These are phyloP conservation scores for Trichosporon coremiiforme DNA, from an alignment of 1,284 basidiomycete species.

Conservation along the genomic window DNA sequence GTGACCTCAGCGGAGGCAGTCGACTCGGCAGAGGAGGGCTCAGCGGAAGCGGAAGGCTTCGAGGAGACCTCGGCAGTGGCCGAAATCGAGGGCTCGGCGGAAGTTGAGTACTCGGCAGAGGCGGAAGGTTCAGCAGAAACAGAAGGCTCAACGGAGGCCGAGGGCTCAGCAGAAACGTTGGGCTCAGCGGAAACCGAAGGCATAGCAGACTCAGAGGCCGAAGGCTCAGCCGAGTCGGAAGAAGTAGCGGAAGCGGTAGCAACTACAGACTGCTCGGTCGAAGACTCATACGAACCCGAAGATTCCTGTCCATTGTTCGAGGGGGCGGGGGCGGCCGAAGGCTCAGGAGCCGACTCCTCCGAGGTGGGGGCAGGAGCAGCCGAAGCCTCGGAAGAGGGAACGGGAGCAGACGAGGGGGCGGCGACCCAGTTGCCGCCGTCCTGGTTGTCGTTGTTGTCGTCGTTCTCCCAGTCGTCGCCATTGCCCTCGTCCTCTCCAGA, in stretches of 20 bases:
- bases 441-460: not conserved
- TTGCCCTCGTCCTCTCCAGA: not conserved
- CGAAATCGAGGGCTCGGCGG: constrained; percentile 16
- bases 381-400: constrained; percentile 13
- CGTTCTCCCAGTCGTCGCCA: not conserved
- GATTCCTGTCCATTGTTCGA: not conserved
- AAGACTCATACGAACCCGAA: constrained; percentile 17
- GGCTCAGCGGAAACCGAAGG: constrained; percentile 19
- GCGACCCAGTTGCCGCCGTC: not conserved
- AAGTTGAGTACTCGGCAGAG: constrained; percentile 16
- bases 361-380: constrained; percentile 10
- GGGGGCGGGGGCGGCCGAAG: constrained; percentile 12
- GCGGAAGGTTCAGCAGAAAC: constrained; percentile 13
- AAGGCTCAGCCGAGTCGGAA: constrained; percentile 5
- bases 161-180: constrained; percentile 11
- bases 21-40: constrained; percentile 15
- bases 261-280: constrained; percentile 18
- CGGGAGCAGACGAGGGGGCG: constrained; percentile 11
- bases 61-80: constrained; percentile 12
- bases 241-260: constrained; percentile 4
- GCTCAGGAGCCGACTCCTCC: constrained; percentile 3
- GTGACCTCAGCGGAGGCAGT: constrained; percentile 20
- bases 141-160: constrained; percentile 22
- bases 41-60: constrained; percentile 10
- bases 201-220: not conserved